A percentile compares a stretch with the other conserved stretches of the same genome.
Conservation (phyloP, 768 basidiomycete genomes). For the Dioszegia hungarica region DNA sequence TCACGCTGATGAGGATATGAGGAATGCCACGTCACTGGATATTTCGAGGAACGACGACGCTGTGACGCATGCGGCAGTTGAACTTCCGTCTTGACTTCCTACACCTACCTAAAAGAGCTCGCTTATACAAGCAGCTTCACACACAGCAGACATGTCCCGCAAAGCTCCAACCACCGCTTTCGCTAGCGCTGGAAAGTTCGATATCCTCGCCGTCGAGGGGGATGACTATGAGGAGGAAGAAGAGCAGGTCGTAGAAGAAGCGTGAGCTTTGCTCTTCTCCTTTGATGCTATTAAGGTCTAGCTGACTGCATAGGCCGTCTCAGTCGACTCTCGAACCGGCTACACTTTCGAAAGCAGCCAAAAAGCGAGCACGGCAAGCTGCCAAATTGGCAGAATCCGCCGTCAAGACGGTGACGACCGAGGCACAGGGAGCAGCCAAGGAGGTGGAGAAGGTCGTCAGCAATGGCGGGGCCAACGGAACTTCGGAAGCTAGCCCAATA, state of each 20-base stretch:
- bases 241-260: conserved; percentile 20
- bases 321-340: background rate
- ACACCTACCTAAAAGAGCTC: too few relatives aligned
- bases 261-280: background rate
- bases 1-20: too few relatives aligned
- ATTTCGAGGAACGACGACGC: background rate
- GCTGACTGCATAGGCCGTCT: background rate
- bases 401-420: background rate
- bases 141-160: background rate
- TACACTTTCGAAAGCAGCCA: background rate
- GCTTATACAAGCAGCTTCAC: too few relatives aligned
- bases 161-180: background rate
- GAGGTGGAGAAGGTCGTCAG: background rate
- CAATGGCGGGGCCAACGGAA: background rate
- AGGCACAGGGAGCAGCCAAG: too few relatives aligned
- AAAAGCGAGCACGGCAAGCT: conserved; percentile 5
- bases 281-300: background rate
- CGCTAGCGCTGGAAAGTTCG: conserved; percentile 26
- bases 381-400: background rate
- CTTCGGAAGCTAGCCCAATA: too few relatives aligned
- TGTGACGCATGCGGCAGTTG: too few relatives aligned
- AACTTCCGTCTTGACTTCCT: too few relatives aligned
- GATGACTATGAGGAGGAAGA: conserved; percentile 22
- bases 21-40: background rate
- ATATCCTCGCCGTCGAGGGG: conserved; percentile 20